Evolutionary conservation across 139 green algal genomes (phyloP).

Genomic region (Picochlorum sp.): DNA sequence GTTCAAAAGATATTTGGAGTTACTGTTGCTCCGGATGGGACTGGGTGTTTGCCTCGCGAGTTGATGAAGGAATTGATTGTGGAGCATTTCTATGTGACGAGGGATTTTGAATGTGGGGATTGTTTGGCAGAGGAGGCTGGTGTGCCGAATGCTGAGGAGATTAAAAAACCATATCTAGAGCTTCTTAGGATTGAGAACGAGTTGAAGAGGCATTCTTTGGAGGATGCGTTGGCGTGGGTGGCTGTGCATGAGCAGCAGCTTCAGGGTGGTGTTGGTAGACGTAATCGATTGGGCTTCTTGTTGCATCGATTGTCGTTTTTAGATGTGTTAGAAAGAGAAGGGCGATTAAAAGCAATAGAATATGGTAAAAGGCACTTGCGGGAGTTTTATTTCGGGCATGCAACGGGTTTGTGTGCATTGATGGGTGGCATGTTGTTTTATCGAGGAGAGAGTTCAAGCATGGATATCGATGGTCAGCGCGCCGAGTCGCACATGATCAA

Average conservation of each 20-base stretch:
- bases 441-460: slow-evolving; percentile 8
- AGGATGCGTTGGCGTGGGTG: slow-evolving; percentile 76
- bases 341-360: slow-evolving; percentile 43
- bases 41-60: not conserved
- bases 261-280: not conserved
- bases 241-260: slow-evolving; percentile 45
- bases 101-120: slow-evolving; percentile 72
- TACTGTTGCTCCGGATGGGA: not conserved
- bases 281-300: slow-evolving; percentile 69
- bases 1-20: slow-evolving; percentile 2
- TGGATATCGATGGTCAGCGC: not conserved
- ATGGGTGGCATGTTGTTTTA: slow-evolving; percentile 82
- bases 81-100: slow-evolving; percentile 83
- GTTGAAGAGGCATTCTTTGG: slow-evolving; percentile 52
- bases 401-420: slow-evolving; percentile 70
- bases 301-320: slow-evolving; percentile 81
- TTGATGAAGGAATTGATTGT: slow-evolving; percentile 56
- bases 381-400: slow-evolving; percentile 24
- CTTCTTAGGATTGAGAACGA: slow-evolving; percentile 76
- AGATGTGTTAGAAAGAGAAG: slow-evolving; percentile 42
- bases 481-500: not conserved
- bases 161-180: slow-evolving; percentile 54
- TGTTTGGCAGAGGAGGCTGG: slow-evolving; percentile 66
- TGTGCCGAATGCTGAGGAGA: slow-evolving; percentile 30
- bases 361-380: slow-evolving; percentile 71